Conservation (phyloP, 2,329 filamentous ascomycete species). For the Diplodia seriata region DNA sequence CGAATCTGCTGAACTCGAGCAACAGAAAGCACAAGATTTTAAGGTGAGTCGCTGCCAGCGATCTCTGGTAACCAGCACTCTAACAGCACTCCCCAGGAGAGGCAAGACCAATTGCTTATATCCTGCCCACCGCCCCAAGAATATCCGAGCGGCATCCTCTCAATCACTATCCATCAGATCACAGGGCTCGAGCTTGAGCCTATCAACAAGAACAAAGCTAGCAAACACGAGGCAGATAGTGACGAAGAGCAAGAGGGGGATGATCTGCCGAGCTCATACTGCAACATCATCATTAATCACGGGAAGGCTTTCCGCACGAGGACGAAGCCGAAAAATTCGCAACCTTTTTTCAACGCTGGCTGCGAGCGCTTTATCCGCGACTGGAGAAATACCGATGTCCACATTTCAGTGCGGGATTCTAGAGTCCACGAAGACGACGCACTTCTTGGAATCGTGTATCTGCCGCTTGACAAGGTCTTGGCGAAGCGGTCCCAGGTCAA, state of each 20-base stretch:
- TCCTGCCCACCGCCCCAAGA: constrained; percentile 68
- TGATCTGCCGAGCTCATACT: constrained; percentile 73
- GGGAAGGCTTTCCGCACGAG: constrained; percentile 72
- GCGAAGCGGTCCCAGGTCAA: constrained; percentile 69
- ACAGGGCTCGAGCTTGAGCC: constrained; percentile 69
- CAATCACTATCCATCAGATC: constrained; percentile 75
- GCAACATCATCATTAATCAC: constrained; percentile 76
- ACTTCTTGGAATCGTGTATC: constrained; percentile 72
- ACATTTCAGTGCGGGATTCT: constrained; percentile 71
- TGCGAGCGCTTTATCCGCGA: constrained; percentile 75
- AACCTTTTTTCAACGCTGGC: constrained; percentile 80
- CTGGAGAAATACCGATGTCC: constrained; percentile 71
- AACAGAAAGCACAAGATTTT: constrained; percentile 72
- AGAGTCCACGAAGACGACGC: constrained; percentile 73
- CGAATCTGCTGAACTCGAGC: constrained; percentile 67
- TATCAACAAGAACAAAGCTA: constrained; percentile 61
- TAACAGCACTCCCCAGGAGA: constrained; percentile 36
- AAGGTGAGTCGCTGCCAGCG: constrained; percentile 50
- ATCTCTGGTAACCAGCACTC: not conserved
- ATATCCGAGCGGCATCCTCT: constrained; percentile 70
- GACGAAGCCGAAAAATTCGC: constrained; percentile 78
- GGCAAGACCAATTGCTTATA: constrained; percentile 69
- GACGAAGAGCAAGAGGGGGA: constrained; percentile 68
- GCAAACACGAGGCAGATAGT: constrained; percentile 58
- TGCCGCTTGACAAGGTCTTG: constrained; percentile 69